Base-by-base conservation (phyloP, 768 basidiomycete species). In the Suillus hirtellus region DNA sequence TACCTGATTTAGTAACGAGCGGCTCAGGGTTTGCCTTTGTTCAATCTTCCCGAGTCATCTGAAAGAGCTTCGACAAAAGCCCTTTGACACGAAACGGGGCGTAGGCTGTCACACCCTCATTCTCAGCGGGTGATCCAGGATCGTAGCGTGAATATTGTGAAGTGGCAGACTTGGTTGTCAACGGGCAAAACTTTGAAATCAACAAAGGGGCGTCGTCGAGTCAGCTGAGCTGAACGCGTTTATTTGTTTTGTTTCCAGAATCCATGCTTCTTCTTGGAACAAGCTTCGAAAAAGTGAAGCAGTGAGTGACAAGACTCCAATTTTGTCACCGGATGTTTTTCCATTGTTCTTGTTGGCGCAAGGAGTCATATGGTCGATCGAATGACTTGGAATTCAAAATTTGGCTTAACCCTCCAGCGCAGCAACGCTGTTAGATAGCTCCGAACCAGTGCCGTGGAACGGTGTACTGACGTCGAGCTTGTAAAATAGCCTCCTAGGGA, bases 301-400 rank as follows among this genome's bases (percentile, higher is more conserved):
- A 42, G 40, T n/a, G 11, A 34, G 19, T 10, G 5, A 34, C 34
- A 12, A 35, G 11, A 5, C 19, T 35, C 52, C 52, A 34, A 27
- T 53, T 53, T 53, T 53, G 52, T 34, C 52, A 53, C 19, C 31
- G 50, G 31, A 52, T 19, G 50, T 34, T n/a, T n/a, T 53, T 53
- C 19, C 6, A 34, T 8, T 42, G 56, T 42, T 24, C 10, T 37
- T 58, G 56, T 19, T 40, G 40, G 56, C 56, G 56, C 27, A 58
- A 27, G 2, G 21, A 24, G 24, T 58, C 56, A 58, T 58, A 15
- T 24, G 17, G 5, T 40, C 24, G 56, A 58, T 58, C 56, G 56
- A 58, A 42, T 42, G 19, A 1, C 40, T 40, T 5, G 11, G 35
- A 6, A 52, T 52, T 52, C 27, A 24, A 52, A 58, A 58, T 58